Evolutionary conservation across 1,284 basidiomycete genomes (phyloP).

Genomic region (Peniophora sp.): DNA sequence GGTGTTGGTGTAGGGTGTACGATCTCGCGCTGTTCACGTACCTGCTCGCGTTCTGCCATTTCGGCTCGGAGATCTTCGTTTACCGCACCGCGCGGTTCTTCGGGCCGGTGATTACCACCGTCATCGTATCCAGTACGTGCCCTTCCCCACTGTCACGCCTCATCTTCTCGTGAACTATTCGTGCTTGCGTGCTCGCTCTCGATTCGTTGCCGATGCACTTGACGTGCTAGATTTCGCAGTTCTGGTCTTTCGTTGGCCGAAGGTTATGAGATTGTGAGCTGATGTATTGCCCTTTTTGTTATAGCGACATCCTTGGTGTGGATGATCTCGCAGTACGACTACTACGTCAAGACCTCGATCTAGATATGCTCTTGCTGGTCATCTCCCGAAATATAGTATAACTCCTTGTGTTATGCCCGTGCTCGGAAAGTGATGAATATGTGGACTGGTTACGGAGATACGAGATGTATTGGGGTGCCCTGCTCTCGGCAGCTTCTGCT

Average conservation of each 20-base stretch:
- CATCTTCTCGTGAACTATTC: not conserved
- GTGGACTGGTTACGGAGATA: too few species aligned
- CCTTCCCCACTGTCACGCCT: not conserved
- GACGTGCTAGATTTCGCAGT: too few species aligned
- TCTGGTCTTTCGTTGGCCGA: too few species aligned
- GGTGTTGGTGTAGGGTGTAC: slow-evolving; percentile 58
- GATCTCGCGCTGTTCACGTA: slow-evolving; percentile 85
- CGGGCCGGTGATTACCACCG: slow-evolving; percentile 63
- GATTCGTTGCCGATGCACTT: not conserved
- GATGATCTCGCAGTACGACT: slow-evolving; percentile 76
- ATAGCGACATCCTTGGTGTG: slow-evolving; percentile 66
- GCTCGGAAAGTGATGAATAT: too few species aligned
- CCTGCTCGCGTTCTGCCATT: slow-evolving; percentile 86
- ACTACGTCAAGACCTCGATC: slow-evolving; percentile 42
- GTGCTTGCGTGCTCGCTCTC: not conserved
- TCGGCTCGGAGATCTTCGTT: slow-evolving; percentile 78
- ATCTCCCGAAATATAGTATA: too few species aligned
- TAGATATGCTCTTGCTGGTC: too few species aligned
- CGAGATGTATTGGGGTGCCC: too few species aligned
- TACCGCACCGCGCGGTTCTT: slow-evolving; percentile 72
- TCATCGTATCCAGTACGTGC: slow-evolving; percentile 81
- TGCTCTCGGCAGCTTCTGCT: too few species aligned
- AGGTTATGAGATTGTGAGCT: too few species aligned
- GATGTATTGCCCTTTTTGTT: not conserved
- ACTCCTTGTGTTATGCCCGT: too few species aligned